These are phyloP conservation scores for Apiospora malaysiana DNA, from an alignment of 2,329 filamentous ascomycete genomes.

Conservation along the genomic window DNA sequence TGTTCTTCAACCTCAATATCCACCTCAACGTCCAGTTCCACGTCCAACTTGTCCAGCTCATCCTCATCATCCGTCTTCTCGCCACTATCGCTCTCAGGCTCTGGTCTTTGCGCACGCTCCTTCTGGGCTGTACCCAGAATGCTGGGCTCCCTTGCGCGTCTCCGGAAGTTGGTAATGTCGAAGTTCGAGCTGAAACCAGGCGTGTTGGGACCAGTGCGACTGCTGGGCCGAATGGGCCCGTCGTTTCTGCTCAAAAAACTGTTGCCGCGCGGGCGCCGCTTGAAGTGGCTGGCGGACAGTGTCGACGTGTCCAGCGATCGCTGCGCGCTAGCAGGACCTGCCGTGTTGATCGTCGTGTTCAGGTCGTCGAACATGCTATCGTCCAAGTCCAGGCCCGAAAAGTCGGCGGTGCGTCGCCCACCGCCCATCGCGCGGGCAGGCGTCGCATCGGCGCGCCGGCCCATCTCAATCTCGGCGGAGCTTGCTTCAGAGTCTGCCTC, in stretches of 20 bases:
- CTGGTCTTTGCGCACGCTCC: constrained; percentile 37
- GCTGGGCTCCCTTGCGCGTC: constrained; percentile 64
- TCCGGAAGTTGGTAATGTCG: constrained; percentile 63
- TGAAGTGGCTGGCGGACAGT: constrained; percentile 38
- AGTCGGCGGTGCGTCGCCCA: constrained; percentile 32
- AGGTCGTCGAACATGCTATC: constrained; percentile 41
- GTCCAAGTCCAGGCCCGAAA: constrained; percentile 41
- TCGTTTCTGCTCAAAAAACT: constrained; percentile 41
- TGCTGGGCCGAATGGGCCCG: constrained; percentile 41
- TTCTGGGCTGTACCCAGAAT: constrained; percentile 62
- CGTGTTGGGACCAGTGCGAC: constrained; percentile 40
- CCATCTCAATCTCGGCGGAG: constrained; percentile 31
- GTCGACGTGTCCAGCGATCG: constrained; percentile 40
- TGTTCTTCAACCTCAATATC: constrained; percentile 28
- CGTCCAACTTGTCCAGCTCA: constrained; percentile 48
- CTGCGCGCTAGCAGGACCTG: constrained; percentile 36
- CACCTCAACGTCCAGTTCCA: too few species aligned
- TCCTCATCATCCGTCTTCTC: constrained; percentile 49
- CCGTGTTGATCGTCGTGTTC: constrained; percentile 39
- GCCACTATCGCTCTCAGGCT: constrained; percentile 37
- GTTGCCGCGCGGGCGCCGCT: constrained; percentile 39
- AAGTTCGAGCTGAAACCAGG: constrained; percentile 43
- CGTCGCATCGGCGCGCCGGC: constrained; percentile 28
- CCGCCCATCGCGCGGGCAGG: constrained; percentile 33
- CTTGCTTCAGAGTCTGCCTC: constrained; percentile 29